phyloP scores from a whole-genome alignment of 169 alveolate genomes.

The Plasmodium blacklocki region DNA sequence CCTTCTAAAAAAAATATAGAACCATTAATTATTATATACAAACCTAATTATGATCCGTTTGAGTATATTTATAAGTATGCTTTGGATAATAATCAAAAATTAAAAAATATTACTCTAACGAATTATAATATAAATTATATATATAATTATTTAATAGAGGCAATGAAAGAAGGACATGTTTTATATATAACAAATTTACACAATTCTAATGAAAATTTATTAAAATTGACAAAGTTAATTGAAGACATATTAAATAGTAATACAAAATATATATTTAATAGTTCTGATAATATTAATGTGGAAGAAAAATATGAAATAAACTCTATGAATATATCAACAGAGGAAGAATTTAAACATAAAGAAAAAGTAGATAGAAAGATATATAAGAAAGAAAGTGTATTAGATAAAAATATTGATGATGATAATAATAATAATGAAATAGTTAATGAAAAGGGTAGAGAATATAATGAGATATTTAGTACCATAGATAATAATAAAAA shows the following conservation, averaged over 20 bases:
- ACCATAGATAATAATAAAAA: constrained; percentile 2
- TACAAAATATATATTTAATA: constrained; percentile 5
- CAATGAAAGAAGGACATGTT: constrained; percentile 73
- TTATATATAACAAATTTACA: constrained; percentile 69
- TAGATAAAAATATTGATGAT: not conserved
- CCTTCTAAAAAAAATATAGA: constrained; percentile 39
- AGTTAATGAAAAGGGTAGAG: not conserved
- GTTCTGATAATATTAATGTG: constrained; percentile 18
- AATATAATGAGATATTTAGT: not conserved
- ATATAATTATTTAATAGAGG: constrained; percentile 52
- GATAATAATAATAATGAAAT: not conserved
- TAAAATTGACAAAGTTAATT: constrained; percentile 42
- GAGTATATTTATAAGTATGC: constrained; percentile 67
- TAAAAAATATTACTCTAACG: constrained; percentile 51
- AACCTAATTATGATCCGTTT: constrained; percentile 65
- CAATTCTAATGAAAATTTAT: constrained; percentile 28
- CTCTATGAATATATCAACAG: not conserved
- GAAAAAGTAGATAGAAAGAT: not conserved
- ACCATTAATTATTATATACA: constrained; percentile 63
- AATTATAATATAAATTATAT: constrained; percentile 54
- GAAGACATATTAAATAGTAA: constrained; percentile 19
- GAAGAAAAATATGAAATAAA: not conserved
- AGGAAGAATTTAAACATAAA: constrained; percentile 1
- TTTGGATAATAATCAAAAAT: constrained; percentile 44
- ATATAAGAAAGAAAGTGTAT: not conserved